phyloP scores from a whole-genome alignment of 768 basidiomycete species.

The Mycena kentingensis region DNA sequence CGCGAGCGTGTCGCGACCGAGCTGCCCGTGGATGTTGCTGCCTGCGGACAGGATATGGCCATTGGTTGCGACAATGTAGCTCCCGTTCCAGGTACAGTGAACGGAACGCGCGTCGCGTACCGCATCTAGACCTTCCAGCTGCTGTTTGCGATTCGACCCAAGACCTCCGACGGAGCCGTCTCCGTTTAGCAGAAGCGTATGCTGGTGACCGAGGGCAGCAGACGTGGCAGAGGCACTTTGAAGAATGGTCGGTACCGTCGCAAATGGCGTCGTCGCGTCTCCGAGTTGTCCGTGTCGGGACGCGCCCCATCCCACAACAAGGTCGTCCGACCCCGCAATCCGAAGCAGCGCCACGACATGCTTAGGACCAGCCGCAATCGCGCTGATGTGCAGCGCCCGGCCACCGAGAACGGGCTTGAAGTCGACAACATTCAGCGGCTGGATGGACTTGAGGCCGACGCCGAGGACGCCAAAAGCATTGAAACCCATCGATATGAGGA shows the following conservation, averaged over 20 bases:
- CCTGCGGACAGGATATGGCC: slow-evolving; percentile 44
- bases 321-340: too few species aligned
- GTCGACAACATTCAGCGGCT: slow-evolving; percentile 41
- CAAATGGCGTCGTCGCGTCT: slow-evolving; percentile 28
- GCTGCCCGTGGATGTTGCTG: slow-evolving; percentile 67
- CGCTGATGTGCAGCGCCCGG: too few species aligned
- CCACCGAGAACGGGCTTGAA: slow-evolving; percentile 44
- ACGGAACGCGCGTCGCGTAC: slow-evolving; percentile 36
- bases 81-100: slow-evolving; percentile 81
- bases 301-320: slow-evolving; percentile 79
- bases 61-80: slow-evolving; percentile 47
- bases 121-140: slow-evolving; percentile 45
- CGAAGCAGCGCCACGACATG: slow-evolving; percentile 63
- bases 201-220: slow-evolving; percentile 44
- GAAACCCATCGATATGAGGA: slow-evolving; percentile 77
- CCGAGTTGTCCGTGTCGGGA: slow-evolving; percentile 87
- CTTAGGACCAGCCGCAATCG: slow-evolving; percentile 66
- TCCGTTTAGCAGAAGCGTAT: slow-evolving; percentile 56
- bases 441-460: slow-evolving; percentile 36
- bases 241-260: slow-evolving; percentile 40
- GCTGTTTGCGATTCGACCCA: slow-evolving; percentile 76
- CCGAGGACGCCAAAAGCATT: slow-evolving; percentile 87
- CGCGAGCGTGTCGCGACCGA: slow-evolving; percentile 46
- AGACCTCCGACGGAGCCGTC: slow-evolving; percentile 52
- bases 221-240: slow-evolving; percentile 36